These are phyloP conservation scores for Quercus berberidifolia DNA, from an alignment of 306 rosid species.

Conservation along the genomic window DNA sequence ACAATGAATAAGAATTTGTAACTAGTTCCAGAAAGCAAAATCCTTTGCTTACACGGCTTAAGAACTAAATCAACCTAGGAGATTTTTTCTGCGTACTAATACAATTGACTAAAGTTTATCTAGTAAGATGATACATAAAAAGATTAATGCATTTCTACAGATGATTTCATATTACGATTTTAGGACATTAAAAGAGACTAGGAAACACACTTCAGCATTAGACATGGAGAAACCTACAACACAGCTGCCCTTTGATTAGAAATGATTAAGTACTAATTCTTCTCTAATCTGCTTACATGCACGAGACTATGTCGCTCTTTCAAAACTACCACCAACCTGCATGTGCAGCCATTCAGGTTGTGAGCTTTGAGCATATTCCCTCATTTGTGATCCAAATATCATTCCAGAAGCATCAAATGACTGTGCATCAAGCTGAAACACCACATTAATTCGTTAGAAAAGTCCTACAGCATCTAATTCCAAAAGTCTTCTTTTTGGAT, in stretches of 20 bases:
- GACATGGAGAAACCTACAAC: slow-evolving; percentile 13
- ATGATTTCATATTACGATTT: slow-evolving; percentile 14
- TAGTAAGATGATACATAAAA: slow-evolving; percentile 16
- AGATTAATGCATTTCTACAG: slow-evolving; percentile 34
- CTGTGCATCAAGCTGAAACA: slow-evolving; percentile 54
- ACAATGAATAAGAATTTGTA: neutral
- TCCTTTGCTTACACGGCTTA: neutral
- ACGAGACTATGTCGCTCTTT: slow-evolving; percentile 50
- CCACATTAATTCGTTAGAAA: slow-evolving; percentile 28
- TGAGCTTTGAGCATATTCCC: slow-evolving; percentile 59
- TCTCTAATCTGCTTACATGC: slow-evolving; percentile 10
- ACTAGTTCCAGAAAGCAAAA: neutral
- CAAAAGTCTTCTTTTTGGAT: neutral
- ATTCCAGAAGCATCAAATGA: slow-evolving; percentile 66
- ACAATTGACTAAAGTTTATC: slow-evolving; percentile 5
- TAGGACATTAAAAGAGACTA: slow-evolving; percentile 26
- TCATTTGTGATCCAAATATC: slow-evolving; percentile 64
- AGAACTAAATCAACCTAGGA: neutral
- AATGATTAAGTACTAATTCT: slow-evolving; percentile 15
- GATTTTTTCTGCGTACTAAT: slow-evolving; percentile 2
- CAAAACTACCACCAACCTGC: slow-evolving; percentile 76
- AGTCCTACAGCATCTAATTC: neutral
- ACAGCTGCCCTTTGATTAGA: slow-evolving; percentile 16
- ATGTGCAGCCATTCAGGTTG: slow-evolving; percentile 86
- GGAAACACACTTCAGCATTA: slow-evolving; percentile 31